Evolutionary conservation across 2,329 filamentous ascomycete species (phyloP).

Genomic region (Fusarium decemcellulare): DNA sequence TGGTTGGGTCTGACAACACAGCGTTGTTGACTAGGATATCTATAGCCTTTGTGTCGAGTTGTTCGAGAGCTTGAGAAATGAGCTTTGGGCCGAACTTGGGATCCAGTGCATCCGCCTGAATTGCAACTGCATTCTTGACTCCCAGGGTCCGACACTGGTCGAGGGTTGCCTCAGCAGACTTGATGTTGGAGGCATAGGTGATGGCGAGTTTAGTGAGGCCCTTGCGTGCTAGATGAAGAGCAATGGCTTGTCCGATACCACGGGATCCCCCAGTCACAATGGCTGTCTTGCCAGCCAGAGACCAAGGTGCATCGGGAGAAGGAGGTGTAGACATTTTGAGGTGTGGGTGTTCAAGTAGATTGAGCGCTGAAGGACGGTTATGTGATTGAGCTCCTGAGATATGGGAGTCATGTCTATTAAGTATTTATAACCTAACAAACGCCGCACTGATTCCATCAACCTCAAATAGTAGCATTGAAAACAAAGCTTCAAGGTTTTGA

Average conservation of each 20-base stretch:
- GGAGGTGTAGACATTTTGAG: not conserved
- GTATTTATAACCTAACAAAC: not conserved
- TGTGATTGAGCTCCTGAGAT: not conserved
- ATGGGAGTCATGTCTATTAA: not conserved
- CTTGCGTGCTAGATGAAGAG: conserved; percentile 17
- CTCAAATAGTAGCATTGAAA: too few species aligned
- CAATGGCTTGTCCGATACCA: conserved; percentile 17
- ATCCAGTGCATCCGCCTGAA: not conserved
- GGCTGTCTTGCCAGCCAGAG: conserved; percentile 15
- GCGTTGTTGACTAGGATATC: conserved; percentile 3
- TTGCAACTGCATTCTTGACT: not conserved
- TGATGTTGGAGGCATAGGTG: not conserved
- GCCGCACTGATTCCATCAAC: too few species aligned
- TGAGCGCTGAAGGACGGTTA: not conserved
- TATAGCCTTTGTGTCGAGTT: not conserved
- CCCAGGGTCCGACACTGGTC: not conserved
- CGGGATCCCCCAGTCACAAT: conserved; percentile 18
- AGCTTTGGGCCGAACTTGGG: not conserved
- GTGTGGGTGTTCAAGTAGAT: not conserved
- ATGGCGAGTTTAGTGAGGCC: conserved; percentile 12
- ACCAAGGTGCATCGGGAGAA: not conserved
- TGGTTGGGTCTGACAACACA: not conserved
- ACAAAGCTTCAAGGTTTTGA: too few species aligned
- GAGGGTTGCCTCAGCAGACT: not conserved
- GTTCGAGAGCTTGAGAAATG: not conserved